Evolutionary conservation across 257 asterid species (phyloP).

Genomic region (Rhazya stricta): DNA sequence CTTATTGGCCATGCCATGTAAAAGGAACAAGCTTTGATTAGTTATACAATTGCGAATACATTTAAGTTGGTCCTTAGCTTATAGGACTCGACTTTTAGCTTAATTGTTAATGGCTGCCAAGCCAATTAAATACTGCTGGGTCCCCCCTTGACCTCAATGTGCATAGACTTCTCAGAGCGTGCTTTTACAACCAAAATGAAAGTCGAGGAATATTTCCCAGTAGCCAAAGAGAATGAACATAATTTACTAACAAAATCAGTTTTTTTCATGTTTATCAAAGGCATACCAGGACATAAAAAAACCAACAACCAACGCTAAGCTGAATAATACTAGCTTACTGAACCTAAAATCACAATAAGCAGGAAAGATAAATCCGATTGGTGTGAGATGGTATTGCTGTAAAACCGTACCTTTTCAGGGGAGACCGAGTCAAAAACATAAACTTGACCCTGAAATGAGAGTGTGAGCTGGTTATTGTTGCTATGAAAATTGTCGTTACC

Average conservation of each 20-base stretch:
- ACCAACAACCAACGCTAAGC: background rate
- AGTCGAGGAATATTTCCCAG: background rate
- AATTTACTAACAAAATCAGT: background rate
- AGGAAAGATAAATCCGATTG: background rate
- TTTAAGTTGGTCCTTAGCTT: no score
- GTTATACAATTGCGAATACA: no score
- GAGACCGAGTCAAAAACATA: slow-evolving; percentile 1
- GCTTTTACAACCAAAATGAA: background rate
- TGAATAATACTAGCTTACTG: background rate
- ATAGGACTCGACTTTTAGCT: no score
- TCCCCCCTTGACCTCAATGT: background rate
- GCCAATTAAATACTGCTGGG: background rate
- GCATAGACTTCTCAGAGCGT: background rate
- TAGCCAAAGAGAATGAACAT: background rate
- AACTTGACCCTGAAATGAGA: slow-evolving; percentile 2
- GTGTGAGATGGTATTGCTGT: no score
- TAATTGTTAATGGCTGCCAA: no score
- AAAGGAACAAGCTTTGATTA: background rate
- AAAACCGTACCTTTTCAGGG: background rate
- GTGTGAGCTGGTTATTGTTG: slow-evolving; percentile 17
- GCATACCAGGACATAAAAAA: background rate
- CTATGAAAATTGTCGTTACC: slow-evolving; percentile 32
- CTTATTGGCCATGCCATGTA: background rate
- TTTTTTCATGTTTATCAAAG: background rate
- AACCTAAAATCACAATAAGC: background rate